Conservation (phyloP, 306 rosid species). For the Coriaria nepalensis region DNA sequence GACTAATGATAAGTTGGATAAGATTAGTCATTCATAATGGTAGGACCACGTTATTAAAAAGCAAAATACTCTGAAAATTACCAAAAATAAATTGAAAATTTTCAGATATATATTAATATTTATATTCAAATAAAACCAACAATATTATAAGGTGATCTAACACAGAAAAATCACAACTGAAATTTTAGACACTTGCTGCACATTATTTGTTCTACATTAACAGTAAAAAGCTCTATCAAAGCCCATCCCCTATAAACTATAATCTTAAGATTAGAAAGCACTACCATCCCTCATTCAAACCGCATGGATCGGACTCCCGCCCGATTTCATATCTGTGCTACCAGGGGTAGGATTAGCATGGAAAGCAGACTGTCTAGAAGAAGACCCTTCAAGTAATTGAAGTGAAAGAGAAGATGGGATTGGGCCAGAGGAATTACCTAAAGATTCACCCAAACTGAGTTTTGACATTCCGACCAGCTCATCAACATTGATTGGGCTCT, state of each 20-base stretch:
- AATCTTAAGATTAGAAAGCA: conserved; percentile 19
- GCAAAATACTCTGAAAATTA: too few relatives aligned
- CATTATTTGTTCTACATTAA: too few relatives aligned
- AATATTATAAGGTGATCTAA: too few relatives aligned
- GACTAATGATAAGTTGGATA: too few relatives aligned
- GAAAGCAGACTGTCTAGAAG: conserved; percentile 89
- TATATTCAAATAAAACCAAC: too few relatives aligned
- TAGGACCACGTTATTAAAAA: too few relatives aligned
- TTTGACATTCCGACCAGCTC: conserved; percentile 94
- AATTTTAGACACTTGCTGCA: too few relatives aligned
- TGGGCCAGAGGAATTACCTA: conserved; percentile 24
- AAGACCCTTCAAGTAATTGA: conserved; percentile 68
- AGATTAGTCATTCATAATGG: too few relatives aligned
- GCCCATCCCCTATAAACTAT: conserved; percentile 1
- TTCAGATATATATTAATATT: too few relatives aligned
- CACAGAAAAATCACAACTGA: too few relatives aligned
- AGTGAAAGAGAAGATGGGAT: conserved; percentile 65
- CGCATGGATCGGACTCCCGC: conserved; percentile 75
- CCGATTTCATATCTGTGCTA: conserved; percentile 37
- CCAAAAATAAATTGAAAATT: too few relatives aligned
- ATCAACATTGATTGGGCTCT: conserved; percentile 75
- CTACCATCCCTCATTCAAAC: conserved; percentile 22
- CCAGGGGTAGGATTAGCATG: conserved; percentile 73
- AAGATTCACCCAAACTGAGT: conserved; percentile 76
- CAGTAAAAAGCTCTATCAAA: too few relatives aligned